Evolutionary conservation across 2,329 filamentous ascomycete genomes (phyloP).

Genomic region (Ceratocystis cubensis): DNA sequence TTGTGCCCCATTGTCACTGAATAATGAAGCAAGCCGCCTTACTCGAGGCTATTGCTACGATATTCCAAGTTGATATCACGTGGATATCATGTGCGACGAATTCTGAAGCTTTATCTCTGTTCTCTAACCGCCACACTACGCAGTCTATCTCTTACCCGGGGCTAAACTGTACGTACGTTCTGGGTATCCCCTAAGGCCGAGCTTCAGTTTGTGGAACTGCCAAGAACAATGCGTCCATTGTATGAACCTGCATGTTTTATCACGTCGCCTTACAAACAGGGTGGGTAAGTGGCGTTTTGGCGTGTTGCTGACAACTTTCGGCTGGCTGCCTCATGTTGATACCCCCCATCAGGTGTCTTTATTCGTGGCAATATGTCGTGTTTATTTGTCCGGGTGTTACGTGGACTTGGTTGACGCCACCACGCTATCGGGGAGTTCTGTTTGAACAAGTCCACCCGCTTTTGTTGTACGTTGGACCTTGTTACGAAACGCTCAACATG

Average conservation of each 20-base stretch:
- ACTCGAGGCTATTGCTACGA: not conserved
- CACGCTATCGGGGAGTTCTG: not conserved
- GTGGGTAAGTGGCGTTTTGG: not conserved
- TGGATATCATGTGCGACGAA: no score
- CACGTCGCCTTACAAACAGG: not conserved
- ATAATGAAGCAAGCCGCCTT: not conserved
- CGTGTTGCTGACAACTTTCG: not conserved
- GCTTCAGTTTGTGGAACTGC: not conserved
- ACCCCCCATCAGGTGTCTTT: not conserved
- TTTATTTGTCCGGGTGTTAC: not conserved
- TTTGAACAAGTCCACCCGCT: not conserved
- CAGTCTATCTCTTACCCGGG: not conserved
- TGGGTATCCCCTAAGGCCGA: not conserved
- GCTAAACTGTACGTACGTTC: not conserved
- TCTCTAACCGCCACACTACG: not conserved
- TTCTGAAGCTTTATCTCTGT: not conserved
- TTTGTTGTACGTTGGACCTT: not conserved
- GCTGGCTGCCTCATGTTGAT: not conserved
- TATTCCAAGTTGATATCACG: no score
- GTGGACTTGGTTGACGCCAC: not conserved
- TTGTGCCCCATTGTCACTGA: not conserved
- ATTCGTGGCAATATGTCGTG: not conserved
- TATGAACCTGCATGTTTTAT: not conserved
- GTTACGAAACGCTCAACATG: not conserved
- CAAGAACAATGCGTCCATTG: slow-evolving; percentile 6